Evolutionary conservation across 176 grass and related monocot genomes (phyloP).

Genomic region (Oryza australiensis): DNA sequence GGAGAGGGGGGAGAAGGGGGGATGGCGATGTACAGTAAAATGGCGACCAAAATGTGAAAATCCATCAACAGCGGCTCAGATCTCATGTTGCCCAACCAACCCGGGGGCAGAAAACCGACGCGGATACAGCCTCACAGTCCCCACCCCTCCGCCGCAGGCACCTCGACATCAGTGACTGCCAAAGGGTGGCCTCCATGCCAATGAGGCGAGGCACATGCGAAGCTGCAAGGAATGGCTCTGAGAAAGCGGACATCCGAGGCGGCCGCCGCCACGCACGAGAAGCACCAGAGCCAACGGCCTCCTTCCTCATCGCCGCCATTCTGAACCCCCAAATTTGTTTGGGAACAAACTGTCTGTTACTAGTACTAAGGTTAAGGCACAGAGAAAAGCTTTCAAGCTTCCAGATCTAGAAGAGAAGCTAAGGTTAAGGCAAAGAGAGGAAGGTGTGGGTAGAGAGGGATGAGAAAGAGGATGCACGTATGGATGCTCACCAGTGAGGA

Average conservation of each 20-base stretch:
- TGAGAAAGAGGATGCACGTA: no score
- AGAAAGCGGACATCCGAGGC: background rate
- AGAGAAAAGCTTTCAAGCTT: no score
- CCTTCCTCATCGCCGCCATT: slow-evolving; percentile 37
- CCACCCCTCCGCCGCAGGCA: slow-evolving; percentile 8
- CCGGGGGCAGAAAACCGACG: background rate
- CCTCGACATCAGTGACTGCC: background rate
- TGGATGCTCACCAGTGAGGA: no score
- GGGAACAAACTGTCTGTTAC: no score
- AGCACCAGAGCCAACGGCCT: background rate
- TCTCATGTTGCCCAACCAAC: background rate
- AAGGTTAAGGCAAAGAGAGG: no score
- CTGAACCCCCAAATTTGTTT: no score
- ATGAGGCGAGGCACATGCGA: background rate
- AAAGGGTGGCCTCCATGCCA: background rate
- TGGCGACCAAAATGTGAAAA: background rate
- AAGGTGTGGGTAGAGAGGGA: no score
- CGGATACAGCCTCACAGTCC: background rate
- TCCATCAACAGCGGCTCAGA: slow-evolving; percentile 36
- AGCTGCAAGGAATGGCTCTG: background rate
- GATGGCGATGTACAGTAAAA: background rate
- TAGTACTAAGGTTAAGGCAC: no score
- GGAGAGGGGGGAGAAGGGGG: no score
- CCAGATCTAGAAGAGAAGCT: no score
- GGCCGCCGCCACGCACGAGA: background rate